These are phyloP conservation scores for Corchorus capsularis DNA, from an alignment of 345 rosid genomes.

Conservation along the genomic window DNA sequence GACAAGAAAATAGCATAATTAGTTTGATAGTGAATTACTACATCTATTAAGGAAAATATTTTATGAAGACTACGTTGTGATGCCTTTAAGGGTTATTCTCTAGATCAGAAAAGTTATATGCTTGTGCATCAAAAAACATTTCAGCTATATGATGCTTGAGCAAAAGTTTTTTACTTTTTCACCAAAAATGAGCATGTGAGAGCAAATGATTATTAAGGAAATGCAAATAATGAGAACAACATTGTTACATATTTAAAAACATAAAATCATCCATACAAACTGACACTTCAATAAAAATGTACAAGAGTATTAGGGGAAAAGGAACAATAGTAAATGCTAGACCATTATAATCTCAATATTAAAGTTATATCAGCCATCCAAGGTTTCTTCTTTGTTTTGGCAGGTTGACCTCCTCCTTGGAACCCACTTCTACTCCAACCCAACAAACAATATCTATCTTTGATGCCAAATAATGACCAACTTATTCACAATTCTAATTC, in stretches of 20 bases:
- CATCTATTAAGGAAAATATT: conserved; percentile 5
- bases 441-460: background rate
- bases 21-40: background rate
- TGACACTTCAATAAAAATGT: background rate
- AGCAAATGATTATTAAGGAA: background rate
- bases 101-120: conserved; percentile 1
- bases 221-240: background rate
- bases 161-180: background rate
- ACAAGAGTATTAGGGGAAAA: background rate
- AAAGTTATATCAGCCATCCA: conserved; percentile 3
- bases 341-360: background rate
- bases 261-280: background rate
- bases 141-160: background rate
- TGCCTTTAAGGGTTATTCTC: background rate
- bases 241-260: background rate
- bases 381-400: conserved; percentile 2
- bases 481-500: background rate
- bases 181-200: background rate
- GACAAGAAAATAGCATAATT: conserved; percentile 9
- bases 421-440: background rate
- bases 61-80: background rate
- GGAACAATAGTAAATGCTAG: background rate
- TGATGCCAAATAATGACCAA: background rate
- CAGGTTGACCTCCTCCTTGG: background rate
- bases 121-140: background rate